Conservation (phyloP, 768 basidiomycete genomes). For the Cyathus striatus region DNA sequence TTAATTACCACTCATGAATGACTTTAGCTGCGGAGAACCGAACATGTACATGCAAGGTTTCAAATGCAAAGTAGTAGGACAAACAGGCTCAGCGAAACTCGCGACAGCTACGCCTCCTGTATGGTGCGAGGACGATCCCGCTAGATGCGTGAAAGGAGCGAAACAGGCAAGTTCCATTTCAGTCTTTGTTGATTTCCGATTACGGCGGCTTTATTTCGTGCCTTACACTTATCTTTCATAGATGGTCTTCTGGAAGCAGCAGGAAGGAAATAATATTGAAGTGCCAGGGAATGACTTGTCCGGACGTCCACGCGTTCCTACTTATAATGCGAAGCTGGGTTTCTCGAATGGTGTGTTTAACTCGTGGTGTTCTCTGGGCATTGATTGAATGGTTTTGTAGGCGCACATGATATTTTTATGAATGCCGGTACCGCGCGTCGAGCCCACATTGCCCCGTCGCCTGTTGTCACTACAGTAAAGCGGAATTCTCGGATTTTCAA, state of each 20-base stretch:
- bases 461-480: no score
- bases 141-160: conserved; percentile 28
- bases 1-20: background rate
- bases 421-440: no score
- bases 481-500: no score
- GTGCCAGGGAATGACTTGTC: conserved; percentile 34
- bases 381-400: no score
- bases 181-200: no score
- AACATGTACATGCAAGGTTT: conserved; percentile 42
- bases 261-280: conserved; percentile 37
- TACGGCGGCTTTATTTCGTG: no score
- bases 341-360: conserved; percentile 22
- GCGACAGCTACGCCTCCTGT: conserved; percentile 27
- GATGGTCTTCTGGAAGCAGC: conserved; percentile 39
- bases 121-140: conserved; percentile 34
- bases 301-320: conserved; percentile 32
- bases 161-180: conserved; percentile 29
- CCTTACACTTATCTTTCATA: no score
- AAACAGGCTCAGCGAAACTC: conserved; percentile 22
- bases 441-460: no score
- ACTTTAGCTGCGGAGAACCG: conserved; percentile 31
- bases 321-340: conserved; percentile 30
- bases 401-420: no score
- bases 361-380: background rate
- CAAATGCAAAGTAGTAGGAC: conserved; percentile 31